These are phyloP conservation scores for Plenodomus biglobosus DNA, from an alignment of 2,329 filamentous ascomycete genomes.

Conservation along the genomic window DNA sequence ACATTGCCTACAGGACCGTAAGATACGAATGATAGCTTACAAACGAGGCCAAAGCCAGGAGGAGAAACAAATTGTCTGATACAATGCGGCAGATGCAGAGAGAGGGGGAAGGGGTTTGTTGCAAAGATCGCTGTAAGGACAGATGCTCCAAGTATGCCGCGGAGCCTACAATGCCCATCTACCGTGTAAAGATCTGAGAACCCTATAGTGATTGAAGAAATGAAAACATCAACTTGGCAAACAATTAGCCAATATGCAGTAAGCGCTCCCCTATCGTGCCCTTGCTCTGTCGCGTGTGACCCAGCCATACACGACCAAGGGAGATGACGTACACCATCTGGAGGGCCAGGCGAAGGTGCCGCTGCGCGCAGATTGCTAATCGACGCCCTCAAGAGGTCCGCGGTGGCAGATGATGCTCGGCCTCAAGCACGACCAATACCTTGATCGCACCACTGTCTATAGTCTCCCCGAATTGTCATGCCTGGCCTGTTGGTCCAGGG, in stretches of 20 bases:
- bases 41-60: slow-evolving; percentile 16
- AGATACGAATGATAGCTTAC: slow-evolving; percentile 7
- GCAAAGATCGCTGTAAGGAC: slow-evolving; percentile 32
- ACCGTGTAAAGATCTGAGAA: slow-evolving; percentile 19
- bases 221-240: slow-evolving; percentile 16
- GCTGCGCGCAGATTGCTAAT: not conserved
- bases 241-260: slow-evolving; percentile 30
- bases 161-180: slow-evolving; percentile 29
- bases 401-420: too few species aligned
- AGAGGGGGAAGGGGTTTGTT: not conserved
- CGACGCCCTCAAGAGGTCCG: too few species aligned
- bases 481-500: not conserved
- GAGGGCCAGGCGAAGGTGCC: not conserved
- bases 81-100: not conserved
- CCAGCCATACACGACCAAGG: slow-evolving; percentile 27
- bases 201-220: slow-evolving; percentile 12
- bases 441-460: not conserved
- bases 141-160: slow-evolving; percentile 29
- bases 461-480: not conserved
- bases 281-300: slow-evolving; percentile 24
- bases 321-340: not conserved
- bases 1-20: too few species aligned
- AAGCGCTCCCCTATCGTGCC: slow-evolving; percentile 17
- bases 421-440: not conserved
- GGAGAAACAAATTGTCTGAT: slow-evolving; percentile 16